Percentiles rank a stretch among this genome's conserved stretches.
These are phyloP conservation scores for Ceratobasidium sp. DNA, from an alignment of 1,284 basidiomycete genomes.

Conservation along the genomic window DNA sequence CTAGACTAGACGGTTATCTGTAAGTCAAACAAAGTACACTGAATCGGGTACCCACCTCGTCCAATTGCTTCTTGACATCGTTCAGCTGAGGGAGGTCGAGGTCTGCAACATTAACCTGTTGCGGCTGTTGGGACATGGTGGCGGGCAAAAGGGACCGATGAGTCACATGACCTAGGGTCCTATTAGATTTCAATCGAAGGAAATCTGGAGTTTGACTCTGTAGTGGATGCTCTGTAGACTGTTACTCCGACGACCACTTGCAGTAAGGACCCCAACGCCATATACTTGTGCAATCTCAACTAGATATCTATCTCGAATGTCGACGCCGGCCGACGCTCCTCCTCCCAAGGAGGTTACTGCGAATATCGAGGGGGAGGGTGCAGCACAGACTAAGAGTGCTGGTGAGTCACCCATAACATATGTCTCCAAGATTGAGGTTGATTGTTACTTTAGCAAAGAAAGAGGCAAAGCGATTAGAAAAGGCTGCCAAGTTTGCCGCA, in stretches of 20 bases:
- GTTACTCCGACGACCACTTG: constrained; percentile 19
- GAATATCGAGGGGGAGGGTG: constrained; percentile 39
- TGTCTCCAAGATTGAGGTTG: neutral
- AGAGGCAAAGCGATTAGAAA: constrained; percentile 77
- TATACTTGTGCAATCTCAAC: neutral
- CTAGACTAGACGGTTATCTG: constrained; percentile 60
- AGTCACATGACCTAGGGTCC: constrained; percentile 5
- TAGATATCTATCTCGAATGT: constrained; percentile 12
- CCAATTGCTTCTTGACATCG: constrained; percentile 89
- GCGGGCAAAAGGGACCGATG: neutral
- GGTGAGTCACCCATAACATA: constrained; percentile 23
- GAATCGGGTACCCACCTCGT: constrained; percentile 71
- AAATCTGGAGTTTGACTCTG: constrained; percentile 39
- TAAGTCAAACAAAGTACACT: neutral
- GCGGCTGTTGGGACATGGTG: constrained; percentile 34
- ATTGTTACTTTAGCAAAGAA: constrained; percentile 63
- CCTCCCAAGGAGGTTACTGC: constrained; percentile 31
- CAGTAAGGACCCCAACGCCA: neutral
- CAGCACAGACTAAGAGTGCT: constrained; percentile 45
- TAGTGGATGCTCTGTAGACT: constrained; percentile 36
- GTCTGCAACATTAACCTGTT: constrained; percentile 83
- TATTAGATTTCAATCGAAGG: constrained; percentile 20
- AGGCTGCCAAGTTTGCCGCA: constrained; percentile 83
- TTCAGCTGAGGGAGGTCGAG: constrained; percentile 85
- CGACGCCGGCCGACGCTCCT: constrained; percentile 14